These are phyloP conservation scores for Debaryomyces subglobosus DNA, from an alignment of 1,139 yeast genomes.

Conservation along the genomic window DNA sequence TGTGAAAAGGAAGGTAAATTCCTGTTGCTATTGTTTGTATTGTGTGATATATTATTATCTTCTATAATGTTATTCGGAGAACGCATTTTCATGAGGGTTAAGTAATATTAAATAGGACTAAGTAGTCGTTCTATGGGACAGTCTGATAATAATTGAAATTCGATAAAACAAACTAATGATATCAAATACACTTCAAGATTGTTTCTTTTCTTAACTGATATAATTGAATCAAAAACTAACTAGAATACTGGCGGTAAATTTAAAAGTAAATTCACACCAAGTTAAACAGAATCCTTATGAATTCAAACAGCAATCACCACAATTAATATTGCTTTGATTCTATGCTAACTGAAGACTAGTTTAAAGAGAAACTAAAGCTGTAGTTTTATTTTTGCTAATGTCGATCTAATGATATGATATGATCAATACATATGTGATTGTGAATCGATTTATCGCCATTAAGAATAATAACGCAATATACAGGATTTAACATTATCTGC, in stretches of 20 bases:
- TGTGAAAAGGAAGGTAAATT: constrained; percentile 10
- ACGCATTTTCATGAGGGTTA: constrained; percentile 24
- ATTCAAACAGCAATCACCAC: not conserved
- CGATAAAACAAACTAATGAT: not conserved
- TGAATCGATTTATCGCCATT: constrained; percentile 8
- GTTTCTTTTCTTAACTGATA: not conserved
- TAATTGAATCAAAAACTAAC: not conserved
- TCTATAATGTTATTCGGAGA: constrained; percentile 35
- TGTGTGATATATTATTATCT: constrained; percentile 13
- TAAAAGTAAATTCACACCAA: constrained; percentile 6
- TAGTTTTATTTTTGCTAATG: constrained; percentile 1
- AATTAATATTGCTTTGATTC: not conserved
- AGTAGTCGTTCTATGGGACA: not conserved
- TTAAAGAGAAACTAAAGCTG: not conserved
- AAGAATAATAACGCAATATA: not conserved
- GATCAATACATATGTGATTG: constrained; percentile 3
- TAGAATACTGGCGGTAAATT: constrained; percentile 1
- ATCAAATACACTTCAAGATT: not conserved
- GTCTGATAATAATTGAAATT: not conserved
- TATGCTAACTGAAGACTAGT: not conserved
- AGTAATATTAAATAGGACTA: not conserved
- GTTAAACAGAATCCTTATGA: not conserved
- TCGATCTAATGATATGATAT: not conserved
- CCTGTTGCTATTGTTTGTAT: constrained; percentile 7
- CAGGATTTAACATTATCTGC: constrained; percentile 1